phyloP scores from a whole-genome alignment of 2,329 filamentous ascomycete species.

The Alternaria sp. region DNA sequence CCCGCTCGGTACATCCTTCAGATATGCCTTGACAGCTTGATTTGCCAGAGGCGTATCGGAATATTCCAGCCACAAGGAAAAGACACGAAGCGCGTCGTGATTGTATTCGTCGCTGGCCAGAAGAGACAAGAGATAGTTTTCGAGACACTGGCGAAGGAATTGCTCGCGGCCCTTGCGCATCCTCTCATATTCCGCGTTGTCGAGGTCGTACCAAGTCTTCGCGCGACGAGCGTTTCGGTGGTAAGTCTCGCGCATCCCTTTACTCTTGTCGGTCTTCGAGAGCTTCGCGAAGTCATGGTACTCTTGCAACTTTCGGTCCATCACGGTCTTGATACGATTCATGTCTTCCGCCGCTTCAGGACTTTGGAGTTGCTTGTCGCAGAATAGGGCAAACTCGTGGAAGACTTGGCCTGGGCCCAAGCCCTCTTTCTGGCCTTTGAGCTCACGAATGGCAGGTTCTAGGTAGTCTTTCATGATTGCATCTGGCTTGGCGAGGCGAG shows the following conservation, averaged over 20 bases:
- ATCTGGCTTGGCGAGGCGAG: conserved; percentile 88
- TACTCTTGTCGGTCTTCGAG: conserved; percentile 55
- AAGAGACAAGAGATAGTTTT: conserved; percentile 90
- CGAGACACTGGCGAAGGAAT: conserved; percentile 85
- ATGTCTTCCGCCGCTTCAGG: conserved; percentile 85
- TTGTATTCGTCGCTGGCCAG: conserved; percentile 86
- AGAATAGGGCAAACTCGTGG: conserved; percentile 94
- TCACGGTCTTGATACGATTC: conserved; percentile 77
- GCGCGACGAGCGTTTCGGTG: conserved; percentile 72
- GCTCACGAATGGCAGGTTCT: conserved; percentile 79
- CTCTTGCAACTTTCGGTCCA: conserved; percentile 81
- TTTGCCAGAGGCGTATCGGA: conserved; percentile 80
- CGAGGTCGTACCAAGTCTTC: conserved; percentile 88
- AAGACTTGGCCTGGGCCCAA: conserved; percentile 85
- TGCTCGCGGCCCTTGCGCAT: conserved; percentile 77
- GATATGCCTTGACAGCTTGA: conserved; percentile 71
- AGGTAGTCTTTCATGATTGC: conserved; percentile 88
- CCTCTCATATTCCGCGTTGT: conserved; percentile 83
- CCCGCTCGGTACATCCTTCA: conserved; percentile 79
- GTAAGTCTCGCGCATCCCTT: conserved; percentile 55
- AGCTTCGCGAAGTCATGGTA: conserved; percentile 74
- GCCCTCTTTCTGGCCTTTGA: conserved; percentile 72
- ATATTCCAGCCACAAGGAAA: conserved; percentile 91
- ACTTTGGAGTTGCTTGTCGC: conserved; percentile 91
- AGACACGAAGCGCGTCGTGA: conserved; percentile 88